These are phyloP conservation scores for Epichloe sibirici DNA, from an alignment of 2,329 filamentous ascomycete species.

Conservation along the genomic window DNA sequence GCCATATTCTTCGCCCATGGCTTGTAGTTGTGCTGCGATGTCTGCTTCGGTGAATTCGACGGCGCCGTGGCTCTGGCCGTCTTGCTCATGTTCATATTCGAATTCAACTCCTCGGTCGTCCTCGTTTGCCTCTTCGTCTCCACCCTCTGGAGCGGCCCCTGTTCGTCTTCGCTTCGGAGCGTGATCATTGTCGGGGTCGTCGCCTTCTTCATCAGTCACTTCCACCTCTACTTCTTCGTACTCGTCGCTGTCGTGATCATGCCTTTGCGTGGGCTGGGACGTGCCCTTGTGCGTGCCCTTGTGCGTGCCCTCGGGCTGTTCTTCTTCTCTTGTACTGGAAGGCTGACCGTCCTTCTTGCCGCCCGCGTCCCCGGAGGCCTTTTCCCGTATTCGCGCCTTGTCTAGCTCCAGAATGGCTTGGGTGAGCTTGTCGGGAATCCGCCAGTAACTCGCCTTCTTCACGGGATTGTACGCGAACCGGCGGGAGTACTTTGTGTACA, in stretches of 20 bases:
- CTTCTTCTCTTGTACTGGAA: not conserved
- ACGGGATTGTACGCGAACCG: constrained; percentile 81
- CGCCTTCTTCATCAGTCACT: constrained; percentile 43
- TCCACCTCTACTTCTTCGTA: constrained; percentile 59
- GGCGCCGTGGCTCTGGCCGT: constrained; percentile 26
- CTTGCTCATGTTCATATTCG: not conserved
- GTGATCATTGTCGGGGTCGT: constrained; percentile 25
- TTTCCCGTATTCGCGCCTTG: constrained; percentile 53
- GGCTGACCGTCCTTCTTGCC: not conserved
- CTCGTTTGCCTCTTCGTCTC: constrained; percentile 27
- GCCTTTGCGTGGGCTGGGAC: constrained; percentile 17
- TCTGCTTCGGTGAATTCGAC: constrained; percentile 90
- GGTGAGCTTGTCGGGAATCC: constrained; percentile 78
- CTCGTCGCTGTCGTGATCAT: constrained; percentile 48
- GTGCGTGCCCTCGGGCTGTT: not conserved
- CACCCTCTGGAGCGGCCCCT: constrained; percentile 42
- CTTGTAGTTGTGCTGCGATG: constrained; percentile 80
- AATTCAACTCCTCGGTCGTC: constrained; percentile 16
- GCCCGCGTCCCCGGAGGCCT: constrained; percentile 25
- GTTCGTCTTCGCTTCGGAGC: constrained; percentile 52
- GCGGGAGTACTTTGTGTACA: constrained; percentile 83
- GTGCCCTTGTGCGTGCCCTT: constrained; percentile 5
- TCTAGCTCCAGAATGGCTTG: constrained; percentile 64
- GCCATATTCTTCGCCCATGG: constrained; percentile 78
- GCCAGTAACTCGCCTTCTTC: constrained; percentile 89